Conservation (phyloP, 2,329 filamentous ascomycete species). For the Beauveria scarabaeidicola region DNA sequence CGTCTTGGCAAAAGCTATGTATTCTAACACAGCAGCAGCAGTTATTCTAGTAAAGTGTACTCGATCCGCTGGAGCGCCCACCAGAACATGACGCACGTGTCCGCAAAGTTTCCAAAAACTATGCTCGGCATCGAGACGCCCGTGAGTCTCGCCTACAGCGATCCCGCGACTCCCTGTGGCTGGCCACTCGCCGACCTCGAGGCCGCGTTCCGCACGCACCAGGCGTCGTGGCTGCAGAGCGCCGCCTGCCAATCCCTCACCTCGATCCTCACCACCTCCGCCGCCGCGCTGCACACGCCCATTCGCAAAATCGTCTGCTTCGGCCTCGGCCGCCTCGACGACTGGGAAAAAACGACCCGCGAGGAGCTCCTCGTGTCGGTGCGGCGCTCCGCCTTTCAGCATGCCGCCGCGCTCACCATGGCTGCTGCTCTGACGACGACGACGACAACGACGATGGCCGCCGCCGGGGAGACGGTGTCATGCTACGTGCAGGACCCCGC, state of each 20-base stretch:
- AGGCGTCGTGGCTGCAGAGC: not conserved
- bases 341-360: not conserved
- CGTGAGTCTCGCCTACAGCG: not conserved
- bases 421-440: not conserved
- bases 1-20: not conserved
- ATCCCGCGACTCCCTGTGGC: not conserved
- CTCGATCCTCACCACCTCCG: not conserved
- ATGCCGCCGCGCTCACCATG: constrained; percentile 19
- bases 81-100: not conserved
- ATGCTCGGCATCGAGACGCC: not conserved
- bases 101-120: not conserved
- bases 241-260: not conserved
- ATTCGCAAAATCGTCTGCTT: constrained; percentile 6
- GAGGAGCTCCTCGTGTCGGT: not conserved
- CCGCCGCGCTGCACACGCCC: not conserved
- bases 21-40: not conserved
- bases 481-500: constrained; percentile 14
- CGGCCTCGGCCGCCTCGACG: constrained; percentile 4
- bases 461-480: not conserved
- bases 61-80: not conserved
- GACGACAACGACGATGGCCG: not conserved
- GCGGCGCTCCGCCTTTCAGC: not conserved
- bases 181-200: not conserved
- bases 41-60: not conserved
- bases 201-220: not conserved